Conservation (phyloP, 1,284 basidiomycete genomes). For the Sporisorium reilianum region DNA sequence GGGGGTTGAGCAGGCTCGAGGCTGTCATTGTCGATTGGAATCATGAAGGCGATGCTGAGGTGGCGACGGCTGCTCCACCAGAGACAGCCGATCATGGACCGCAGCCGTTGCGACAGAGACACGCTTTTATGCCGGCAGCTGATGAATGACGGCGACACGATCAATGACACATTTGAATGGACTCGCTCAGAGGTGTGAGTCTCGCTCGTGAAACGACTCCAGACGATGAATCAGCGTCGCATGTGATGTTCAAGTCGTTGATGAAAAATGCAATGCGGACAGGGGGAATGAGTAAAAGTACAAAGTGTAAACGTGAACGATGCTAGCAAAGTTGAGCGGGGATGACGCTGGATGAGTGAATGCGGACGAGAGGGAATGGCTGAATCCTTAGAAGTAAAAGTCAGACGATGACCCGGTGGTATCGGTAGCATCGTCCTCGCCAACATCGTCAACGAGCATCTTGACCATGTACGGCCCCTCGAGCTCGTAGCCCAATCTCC, state of each 20-base stretch:
- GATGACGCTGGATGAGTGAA: slow-evolving; percentile 1
- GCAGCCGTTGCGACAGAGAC: slow-evolving; percentile 11
- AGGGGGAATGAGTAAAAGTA: slow-evolving; percentile 25
- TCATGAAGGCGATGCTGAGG: slow-evolving; percentile 43
- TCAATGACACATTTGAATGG: neutral
- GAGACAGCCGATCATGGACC: slow-evolving; percentile 1
- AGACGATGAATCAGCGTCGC: neutral
- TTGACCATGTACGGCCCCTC: slow-evolving; percentile 82
- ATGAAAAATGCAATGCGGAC: slow-evolving; percentile 24
- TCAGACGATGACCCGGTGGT: slow-evolving; percentile 1
- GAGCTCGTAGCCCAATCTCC: slow-evolving; percentile 89
- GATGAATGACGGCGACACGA: slow-evolving; percentile 7
- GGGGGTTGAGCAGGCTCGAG: slow-evolving; percentile 44
- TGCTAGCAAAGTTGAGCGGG: neutral
- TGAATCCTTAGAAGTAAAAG: slow-evolving; percentile 31
- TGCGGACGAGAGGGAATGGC: neutral
- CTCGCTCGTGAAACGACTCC: neutral
- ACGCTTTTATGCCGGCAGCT: slow-evolving; percentile 8
- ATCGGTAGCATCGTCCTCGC: slow-evolving; percentile 23
- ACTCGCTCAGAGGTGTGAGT: neutral
- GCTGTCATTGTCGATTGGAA: slow-evolving; percentile 54
- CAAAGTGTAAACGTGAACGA: slow-evolving; percentile 11
- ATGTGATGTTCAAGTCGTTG: neutral
- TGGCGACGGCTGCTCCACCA: slow-evolving; percentile 4
- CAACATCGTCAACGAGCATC: slow-evolving; percentile 46